Evolutionary conservation across 148 eudicot species (phyloP), one percentile per base, ranked within the genome.

Genomic region (Tetragonia tetragonoides): DNA sequence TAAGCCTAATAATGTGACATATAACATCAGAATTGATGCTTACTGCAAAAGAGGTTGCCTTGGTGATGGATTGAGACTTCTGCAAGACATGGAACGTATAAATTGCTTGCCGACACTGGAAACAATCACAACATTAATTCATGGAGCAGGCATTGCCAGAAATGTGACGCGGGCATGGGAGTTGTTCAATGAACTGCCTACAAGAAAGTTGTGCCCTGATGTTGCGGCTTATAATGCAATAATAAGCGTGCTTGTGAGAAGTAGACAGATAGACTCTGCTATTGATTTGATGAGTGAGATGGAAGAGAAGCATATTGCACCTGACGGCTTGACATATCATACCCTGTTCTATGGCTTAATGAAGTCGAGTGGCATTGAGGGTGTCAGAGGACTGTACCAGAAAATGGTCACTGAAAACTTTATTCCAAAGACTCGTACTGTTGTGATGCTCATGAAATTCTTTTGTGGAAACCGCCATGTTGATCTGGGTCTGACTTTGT

Each of bases 371-470:
- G 86, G 86, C 49, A 79, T 85, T 23, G 88, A 89, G 62, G 84
- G 86, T 74, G 85, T 94, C 75, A 65, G 51, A 67, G 86, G 81
- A 67, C 88, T 92, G 15, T 91, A 85, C 70, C 68, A 77, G 68
- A 82, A 86, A 78, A 95, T 95, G 97, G 64, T 64, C 10, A 38
- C 46, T 67, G 84, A 80, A 53, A 85, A 88, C 21, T 88, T 91
- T 76, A 82, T 92, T 70, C 98, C 97, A 46, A 86, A 83, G 80
- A 84, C 93, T 10, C 86, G 90, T 59, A 95, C 97, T 3, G 88
- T 80, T n/a, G 97, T 92, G 76, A 89, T 91, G 89, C 66, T 95
- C 72, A 92, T 92, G 93, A 95, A 90, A 85, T 89, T 86, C 81
- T 92, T 90, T 60, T 95, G 97, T 78, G 79, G 74, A 72, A 88